Base-by-base conservation (phyloP, 2,329 filamentous ascomycete genomes). In the Alternaria novae-zelandiae region DNA sequence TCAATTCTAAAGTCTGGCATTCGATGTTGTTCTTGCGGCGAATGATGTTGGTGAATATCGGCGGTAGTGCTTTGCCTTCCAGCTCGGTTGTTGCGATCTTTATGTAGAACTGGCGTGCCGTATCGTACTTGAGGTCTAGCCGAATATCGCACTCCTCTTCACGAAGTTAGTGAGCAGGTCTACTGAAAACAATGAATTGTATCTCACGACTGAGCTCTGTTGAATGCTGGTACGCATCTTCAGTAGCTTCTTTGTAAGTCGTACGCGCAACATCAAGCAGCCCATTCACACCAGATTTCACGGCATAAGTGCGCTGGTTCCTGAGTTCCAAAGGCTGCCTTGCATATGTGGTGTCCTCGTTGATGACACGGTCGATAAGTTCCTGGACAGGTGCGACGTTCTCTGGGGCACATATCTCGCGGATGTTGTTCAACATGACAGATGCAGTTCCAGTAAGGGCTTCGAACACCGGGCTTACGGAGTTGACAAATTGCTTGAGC, bases 261-360 rank as follows among this genome's bases (percentile, higher is more conserved):
- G 94, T 91, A 6, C 94, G 88, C 32, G 93, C 92, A 41, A 97
- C 91, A 79, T 97, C 95, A 5, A 98, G 87, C 60, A 97, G 86
- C 3, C 92, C 92, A 70, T 93, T 94, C 45, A 96, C 89, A 0
- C 93, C 92, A 49, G 93, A 89, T 86, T 91, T 96, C 30, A 98
- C 90, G 21, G 95, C 95, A 81, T 96, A 97, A 1, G 91, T 92
- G 66, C 95, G 86, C 76, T 98, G 95, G 65, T 97, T 97, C 13
- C 94, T 88, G 60, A 97, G 84, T 65, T 97, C 95, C 5, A 98
- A 84, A 0, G 96, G 91, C 21, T 90, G 88, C 50, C 86, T 92
- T 62, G 92, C 91, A 70, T 91, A 96, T 0, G 86, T 87, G 0
- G 94, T 92, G 75, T 97, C 92, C 9, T 91, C 87, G 67, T 98